A percentile compares a stretch with the other conserved stretches of the same genome.
Evolutionary conservation across 345 rosid genomes (phyloP).

Genomic region (Anacardium occidentale): DNA sequence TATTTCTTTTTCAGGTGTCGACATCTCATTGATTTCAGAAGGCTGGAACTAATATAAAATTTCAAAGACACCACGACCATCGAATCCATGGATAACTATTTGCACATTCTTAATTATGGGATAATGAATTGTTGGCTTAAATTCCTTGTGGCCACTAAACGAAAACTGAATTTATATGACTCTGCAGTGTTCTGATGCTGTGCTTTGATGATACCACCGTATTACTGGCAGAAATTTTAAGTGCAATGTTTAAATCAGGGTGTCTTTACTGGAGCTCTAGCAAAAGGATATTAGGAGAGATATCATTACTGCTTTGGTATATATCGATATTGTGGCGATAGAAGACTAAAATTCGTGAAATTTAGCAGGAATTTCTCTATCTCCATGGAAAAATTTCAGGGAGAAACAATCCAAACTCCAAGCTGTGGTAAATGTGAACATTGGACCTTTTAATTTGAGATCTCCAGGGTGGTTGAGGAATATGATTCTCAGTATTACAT

Average conservation of each 20-base stretch:
- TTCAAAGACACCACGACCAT: background rate
- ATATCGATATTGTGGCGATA: background rate
- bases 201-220: background rate
- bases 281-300: background rate
- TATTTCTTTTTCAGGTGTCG: background rate
- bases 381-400: too few relatives aligned
- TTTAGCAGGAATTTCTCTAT: background rate
- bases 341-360: background rate
- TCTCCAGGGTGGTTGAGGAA: too few relatives aligned
- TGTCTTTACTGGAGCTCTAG: background rate
- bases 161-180: background rate
- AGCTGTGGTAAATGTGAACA: too few relatives aligned
- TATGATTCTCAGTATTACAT: too few relatives aligned
- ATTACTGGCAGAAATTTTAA: background rate
- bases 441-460: too few relatives aligned
- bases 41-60: background rate
- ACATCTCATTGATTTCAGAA: background rate
- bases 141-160: background rate
- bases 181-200: background rate
- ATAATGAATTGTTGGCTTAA: background rate
- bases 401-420: too few relatives aligned
- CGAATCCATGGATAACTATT: background rate
- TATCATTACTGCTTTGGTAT: too few relatives aligned
- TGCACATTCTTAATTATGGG: too few relatives aligned
- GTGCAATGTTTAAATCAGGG: background rate